Conservation (phyloP, 1,139 yeast species). For the Pichia sp. region DNA sequence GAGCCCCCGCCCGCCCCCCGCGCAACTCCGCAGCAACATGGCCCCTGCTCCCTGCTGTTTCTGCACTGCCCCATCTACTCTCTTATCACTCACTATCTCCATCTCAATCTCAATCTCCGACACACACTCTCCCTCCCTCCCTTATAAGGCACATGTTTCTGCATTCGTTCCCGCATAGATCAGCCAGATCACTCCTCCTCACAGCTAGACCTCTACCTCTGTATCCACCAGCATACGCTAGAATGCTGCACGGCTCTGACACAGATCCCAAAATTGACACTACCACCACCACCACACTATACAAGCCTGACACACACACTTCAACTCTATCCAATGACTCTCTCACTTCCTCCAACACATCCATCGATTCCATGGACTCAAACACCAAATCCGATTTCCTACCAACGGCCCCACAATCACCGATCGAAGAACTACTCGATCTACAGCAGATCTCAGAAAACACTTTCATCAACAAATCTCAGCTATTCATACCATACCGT, state of each 20-base stretch:
- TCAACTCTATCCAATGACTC: background rate
- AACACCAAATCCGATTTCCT: background rate
- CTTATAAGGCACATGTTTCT: no score
- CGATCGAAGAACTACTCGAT: constrained; percentile 14
- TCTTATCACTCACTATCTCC: background rate
- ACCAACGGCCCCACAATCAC: background rate
- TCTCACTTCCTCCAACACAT: background rate
- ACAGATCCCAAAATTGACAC: background rate
- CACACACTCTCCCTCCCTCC: background rate
- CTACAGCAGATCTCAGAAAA: constrained; percentile 11
- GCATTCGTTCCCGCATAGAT: no score
- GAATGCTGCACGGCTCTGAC: background rate
- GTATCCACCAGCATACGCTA: background rate
- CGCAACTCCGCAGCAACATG: background rate
- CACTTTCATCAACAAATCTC: constrained; percentile 21
- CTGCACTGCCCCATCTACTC: constrained; percentile 1
- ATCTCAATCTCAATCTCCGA: no score
- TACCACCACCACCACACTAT: background rate
- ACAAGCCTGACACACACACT: background rate
- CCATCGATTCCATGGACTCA: background rate
- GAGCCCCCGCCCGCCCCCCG: background rate
- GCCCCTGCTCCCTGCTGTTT: background rate
- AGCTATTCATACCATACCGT: constrained; percentile 38
- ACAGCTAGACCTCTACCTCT: background rate
- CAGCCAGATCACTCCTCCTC: background rate